These are phyloP conservation scores for Orbilia javanica DNA, from an alignment of 2,329 filamentous ascomycete species.

Conservation along the genomic window DNA sequence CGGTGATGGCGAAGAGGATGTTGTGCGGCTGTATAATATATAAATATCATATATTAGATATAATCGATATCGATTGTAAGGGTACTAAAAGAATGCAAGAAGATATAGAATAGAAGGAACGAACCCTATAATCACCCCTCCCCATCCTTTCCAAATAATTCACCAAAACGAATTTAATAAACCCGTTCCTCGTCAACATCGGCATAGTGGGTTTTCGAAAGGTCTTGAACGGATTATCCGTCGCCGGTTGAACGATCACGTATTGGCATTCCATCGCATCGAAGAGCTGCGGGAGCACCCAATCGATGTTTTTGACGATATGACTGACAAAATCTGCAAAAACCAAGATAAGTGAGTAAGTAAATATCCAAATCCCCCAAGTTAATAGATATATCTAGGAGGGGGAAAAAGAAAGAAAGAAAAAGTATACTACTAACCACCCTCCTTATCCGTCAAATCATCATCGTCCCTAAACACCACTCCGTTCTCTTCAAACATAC, in stretches of 20 bases:
- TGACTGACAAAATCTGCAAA: slow-evolving; percentile 17
- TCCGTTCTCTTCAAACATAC: slow-evolving; percentile 30
- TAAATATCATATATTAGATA: neutral
- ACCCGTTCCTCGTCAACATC: slow-evolving; percentile 32
- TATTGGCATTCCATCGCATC: slow-evolving; percentile 55
- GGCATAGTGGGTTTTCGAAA: slow-evolving; percentile 30
- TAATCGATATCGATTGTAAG: too few species aligned
- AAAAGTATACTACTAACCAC: slow-evolving; percentile 6
- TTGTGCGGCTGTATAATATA: slow-evolving; percentile 22
- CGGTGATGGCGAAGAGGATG: slow-evolving; percentile 27
- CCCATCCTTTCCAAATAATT: slow-evolving; percentile 32
- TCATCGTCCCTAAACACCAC: slow-evolving; percentile 27
- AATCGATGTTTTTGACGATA: slow-evolving; percentile 29
- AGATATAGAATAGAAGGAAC: neutral
- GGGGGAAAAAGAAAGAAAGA: neutral
- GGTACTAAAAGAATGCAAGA: too few species aligned
- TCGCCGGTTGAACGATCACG: slow-evolving; percentile 5
- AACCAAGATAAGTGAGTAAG: neutral
- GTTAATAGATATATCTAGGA: too few species aligned
- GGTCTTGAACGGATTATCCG: slow-evolving; percentile 43
- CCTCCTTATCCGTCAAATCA: slow-evolving; percentile 23
- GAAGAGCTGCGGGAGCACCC: slow-evolving; percentile 33
- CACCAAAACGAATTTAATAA: slow-evolving; percentile 51
- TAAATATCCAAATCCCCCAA: too few species aligned
- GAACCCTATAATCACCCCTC: slow-evolving; percentile 25